phyloP scores from a whole-genome alignment of 805 yeast genomes.

The Pichia scutulata region DNA sequence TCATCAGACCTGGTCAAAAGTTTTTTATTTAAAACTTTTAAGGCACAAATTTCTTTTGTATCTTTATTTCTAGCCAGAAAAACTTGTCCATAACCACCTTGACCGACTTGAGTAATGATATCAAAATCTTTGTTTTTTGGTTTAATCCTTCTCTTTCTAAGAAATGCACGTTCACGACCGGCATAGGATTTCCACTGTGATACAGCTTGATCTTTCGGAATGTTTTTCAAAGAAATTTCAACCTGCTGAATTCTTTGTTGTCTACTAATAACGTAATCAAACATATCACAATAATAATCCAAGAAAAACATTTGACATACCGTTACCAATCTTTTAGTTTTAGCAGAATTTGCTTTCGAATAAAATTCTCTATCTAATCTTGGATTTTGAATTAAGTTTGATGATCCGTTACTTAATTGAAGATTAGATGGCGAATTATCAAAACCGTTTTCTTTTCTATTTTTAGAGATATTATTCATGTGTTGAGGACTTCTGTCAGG shows the following conservation, averaged over 20 bases:
- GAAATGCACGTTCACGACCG: constrained; percentile 74
- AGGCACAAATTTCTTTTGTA: constrained; percentile 90
- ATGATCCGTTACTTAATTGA: not conserved
- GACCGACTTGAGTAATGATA: constrained; percentile 97
- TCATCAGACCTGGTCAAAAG: constrained; percentile 84
- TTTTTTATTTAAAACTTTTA: constrained; percentile 84
- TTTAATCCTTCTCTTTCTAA: constrained; percentile 83
- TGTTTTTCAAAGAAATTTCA: constrained; percentile 39
- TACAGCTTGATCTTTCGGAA: constrained; percentile 33
- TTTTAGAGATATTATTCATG: constrained; percentile 14
- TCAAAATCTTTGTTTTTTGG: constrained; percentile 94
- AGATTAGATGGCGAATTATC: constrained; percentile 19
- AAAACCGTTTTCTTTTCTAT: constrained; percentile 37
- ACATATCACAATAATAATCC: constrained; percentile 93
- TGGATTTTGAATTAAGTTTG: constrained; percentile 13
- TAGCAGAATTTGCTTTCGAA: constrained; percentile 55
- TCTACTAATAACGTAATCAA: constrained; percentile 84
- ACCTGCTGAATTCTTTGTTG: constrained; percentile 75
- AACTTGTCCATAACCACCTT: constrained; percentile 99
- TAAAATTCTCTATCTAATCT: constrained; percentile 39
- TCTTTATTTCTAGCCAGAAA: constrained; percentile 90
- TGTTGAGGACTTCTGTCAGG: constrained; percentile 22
- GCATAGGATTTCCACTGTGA: constrained; percentile 71
- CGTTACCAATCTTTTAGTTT: constrained; percentile 77
- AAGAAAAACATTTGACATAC: constrained; percentile 91